Evolutionary conservation across 805 yeast genomes (phyloP), one percentile per base, ranked within the genome.

Genomic region (Saccharomyces mikatae): DNA sequence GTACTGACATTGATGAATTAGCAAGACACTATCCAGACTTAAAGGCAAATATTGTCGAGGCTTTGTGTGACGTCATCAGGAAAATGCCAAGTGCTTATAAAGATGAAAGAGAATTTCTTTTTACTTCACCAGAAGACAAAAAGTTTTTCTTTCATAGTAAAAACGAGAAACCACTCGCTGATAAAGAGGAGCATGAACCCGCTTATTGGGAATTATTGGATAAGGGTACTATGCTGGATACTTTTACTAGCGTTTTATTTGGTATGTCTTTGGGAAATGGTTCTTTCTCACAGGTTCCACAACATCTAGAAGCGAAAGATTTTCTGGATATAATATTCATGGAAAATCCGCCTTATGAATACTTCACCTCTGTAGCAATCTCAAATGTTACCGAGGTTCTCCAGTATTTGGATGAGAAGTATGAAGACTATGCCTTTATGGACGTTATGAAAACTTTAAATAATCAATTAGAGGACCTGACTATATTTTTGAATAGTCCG

Each of bases 11-110:
- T 61, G 96, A 90, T 64, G 95, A 88, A 60, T 70, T 90, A 49
- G 83, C 87, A 2, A 79, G 96, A 63, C 97, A 91, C 64, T 89
- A 87, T 63, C 88, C 96, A 1, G 81, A 78, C 1, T 73, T 89
- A 56, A 82, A 86, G 50, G 83, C 86, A 0, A 62, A 70, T 0
- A 81, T 90, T 24, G 68, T 80, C 51, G 69, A 74, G 2, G 80
- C 81, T 51, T 71, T 83, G 49, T 70, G 74, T 2, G 60, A 62
- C 0, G 58, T 84, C n/a, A 72, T 84, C 0, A 68, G 73, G 27
- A 68, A 71, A 8, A 65, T 82, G 8, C 81, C 86, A 0, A 76
- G 76, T 1, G 61, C 65, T 14, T 62, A 64, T 2, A 55, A 60
- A 6, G 71, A 80, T 58, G 62, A 70, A 3, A 76, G 77, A 0